Conservation (phyloP, 2,329 filamentous ascomycete species). For the Achaetomium macrosporum region DNA sequence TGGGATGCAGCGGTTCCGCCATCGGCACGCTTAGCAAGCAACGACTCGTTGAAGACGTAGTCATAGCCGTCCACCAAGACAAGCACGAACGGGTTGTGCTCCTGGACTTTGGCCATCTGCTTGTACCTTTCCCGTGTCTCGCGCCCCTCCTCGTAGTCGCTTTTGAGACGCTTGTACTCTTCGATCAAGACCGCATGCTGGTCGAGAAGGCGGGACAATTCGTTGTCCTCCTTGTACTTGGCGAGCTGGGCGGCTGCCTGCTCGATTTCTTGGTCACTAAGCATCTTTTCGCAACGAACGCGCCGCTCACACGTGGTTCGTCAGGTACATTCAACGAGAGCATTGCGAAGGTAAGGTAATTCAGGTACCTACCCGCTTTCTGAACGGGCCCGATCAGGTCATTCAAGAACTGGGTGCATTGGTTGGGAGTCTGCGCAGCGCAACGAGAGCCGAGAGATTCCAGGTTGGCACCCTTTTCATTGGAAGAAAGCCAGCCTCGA, state of each 20-base stretch:
- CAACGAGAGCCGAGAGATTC: too few relatives aligned
- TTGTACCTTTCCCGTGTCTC: constrained; percentile 51
- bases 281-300: constrained; percentile 9
- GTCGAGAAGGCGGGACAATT: constrained; percentile 10
- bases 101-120: constrained; percentile 41
- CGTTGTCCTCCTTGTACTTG: constrained; percentile 9
- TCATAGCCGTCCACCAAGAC: constrained; percentile 59
- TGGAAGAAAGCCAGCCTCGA: too few relatives aligned
- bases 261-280: constrained; percentile 20
- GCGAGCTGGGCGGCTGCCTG: constrained; percentile 17
- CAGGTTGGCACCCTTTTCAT: too few relatives aligned
- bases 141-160: constrained; percentile 52
- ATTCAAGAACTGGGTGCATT: too few relatives aligned
- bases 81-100: constrained; percentile 53
- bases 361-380: too few relatives aligned
- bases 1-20: constrained; percentile 53
- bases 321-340: neutral
- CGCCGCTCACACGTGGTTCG: neutral
- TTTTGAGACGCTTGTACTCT: constrained; percentile 49
- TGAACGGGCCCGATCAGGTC: too few relatives aligned
- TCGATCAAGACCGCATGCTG: constrained; percentile 41
- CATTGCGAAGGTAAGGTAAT: neutral
- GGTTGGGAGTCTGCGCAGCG: too few relatives aligned
- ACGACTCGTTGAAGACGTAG: constrained; percentile 48
- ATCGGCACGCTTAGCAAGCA: constrained; percentile 42